Conservation (phyloP, 495 filamentous ascomycete genomes). For the Symbiotaphrina buchneri region DNA sequence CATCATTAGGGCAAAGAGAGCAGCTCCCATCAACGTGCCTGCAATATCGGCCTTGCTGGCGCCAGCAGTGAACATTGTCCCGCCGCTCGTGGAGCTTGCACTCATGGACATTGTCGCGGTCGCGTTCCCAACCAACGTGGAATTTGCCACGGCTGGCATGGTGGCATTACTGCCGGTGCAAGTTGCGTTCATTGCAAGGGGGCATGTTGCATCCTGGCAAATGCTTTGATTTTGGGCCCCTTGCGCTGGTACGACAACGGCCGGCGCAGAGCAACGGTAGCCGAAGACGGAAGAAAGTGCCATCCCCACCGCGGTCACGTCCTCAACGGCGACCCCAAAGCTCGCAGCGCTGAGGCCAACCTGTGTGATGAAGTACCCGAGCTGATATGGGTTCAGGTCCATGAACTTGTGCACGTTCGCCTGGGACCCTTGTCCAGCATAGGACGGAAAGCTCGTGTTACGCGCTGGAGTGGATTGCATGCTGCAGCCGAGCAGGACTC, state of each 20-base stretch:
- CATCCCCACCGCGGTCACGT: constrained; percentile 15
- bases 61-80: too few relatives aligned
- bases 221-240: constrained; percentile 21
- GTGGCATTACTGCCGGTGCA: too few relatives aligned
- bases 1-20: too few relatives aligned
- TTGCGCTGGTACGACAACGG: constrained; percentile 9
- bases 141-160: too few relatives aligned
- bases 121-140: too few relatives aligned
- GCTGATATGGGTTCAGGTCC: constrained; percentile 21
- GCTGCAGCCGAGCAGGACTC: constrained; percentile 24
- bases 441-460: constrained; percentile 17
- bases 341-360: constrained; percentile 23
- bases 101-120: too few relatives aligned
- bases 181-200: constrained; percentile 12
- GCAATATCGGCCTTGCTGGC: too few relatives aligned
- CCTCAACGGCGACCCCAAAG: constrained; percentile 23
- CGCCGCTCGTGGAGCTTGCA: too few relatives aligned
- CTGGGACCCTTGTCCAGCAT: constrained; percentile 19
- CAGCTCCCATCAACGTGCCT: too few relatives aligned
- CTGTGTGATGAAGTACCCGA: constrained; percentile 30
- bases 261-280: constrained; percentile 18
- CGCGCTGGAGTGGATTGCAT: too few relatives aligned
- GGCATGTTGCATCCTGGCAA: constrained; percentile 18
- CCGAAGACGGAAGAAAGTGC: constrained; percentile 20
- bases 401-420: constrained; percentile 31